Evolutionary conservation across 2,329 filamentous ascomycete genomes (phyloP).

Genomic region (Kalaharituber pfeilii): DNA sequence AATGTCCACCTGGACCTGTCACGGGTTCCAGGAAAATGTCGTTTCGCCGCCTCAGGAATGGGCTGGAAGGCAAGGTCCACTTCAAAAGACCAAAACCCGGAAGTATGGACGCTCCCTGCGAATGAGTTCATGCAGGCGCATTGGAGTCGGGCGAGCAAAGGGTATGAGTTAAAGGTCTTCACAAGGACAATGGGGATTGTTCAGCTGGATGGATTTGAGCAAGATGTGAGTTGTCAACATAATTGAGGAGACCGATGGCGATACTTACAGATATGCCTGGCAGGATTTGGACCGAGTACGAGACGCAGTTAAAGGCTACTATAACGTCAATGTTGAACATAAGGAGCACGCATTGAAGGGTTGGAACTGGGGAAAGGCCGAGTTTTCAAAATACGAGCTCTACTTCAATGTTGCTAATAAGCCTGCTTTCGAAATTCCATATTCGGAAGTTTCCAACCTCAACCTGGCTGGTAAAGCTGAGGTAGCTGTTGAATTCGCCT

Average conservation of each 20-base stretch:
- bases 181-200: constrained; percentile 70
- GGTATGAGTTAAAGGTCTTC: constrained; percentile 83
- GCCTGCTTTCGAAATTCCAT: constrained; percentile 90
- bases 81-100: constrained; percentile 41
- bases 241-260: background rate
- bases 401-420: constrained; percentile 94
- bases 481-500: constrained; percentile 84
- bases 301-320: constrained; percentile 97
- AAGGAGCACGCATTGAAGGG: constrained; percentile 88
- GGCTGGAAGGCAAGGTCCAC: constrained; percentile 67
- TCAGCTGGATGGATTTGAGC: constrained; percentile 86
- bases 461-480: constrained; percentile 96
- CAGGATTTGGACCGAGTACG: constrained; percentile 74
- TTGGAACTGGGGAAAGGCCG: constrained; percentile 99
- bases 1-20: constrained; percentile 93
- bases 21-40: constrained; percentile 78
- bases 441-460: constrained; percentile 93
- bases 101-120: constrained; percentile 84
- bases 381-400: constrained; percentile 88
- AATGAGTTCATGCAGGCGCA: constrained; percentile 72
- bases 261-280: background rate
- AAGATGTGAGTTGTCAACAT: constrained; percentile 40
- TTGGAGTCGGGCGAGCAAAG: constrained; percentile 85
- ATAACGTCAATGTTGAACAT: constrained; percentile 78
- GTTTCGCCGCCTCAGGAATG: constrained; percentile 83